Base-by-base conservation (phyloP, 306 rosid species). In the Dicorynia guianensis region DNA sequence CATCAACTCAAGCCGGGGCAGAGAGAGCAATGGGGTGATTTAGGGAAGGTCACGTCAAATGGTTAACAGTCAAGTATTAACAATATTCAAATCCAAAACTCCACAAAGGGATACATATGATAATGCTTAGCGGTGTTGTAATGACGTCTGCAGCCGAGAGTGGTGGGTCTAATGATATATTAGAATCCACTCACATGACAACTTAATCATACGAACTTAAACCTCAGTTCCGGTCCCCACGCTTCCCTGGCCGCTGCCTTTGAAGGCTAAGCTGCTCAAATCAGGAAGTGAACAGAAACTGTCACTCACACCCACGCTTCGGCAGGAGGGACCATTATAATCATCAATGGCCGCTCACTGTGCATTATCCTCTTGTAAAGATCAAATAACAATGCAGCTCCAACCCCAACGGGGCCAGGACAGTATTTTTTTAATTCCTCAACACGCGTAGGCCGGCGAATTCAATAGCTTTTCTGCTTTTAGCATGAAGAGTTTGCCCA, bases 91-190 rank as follows among this genome's bases (percentile, higher is more conserved):
- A 40, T 36, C 35, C 49, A 38, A 13, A 52, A 58, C 50, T 3
- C 30, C 6, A 63, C 34, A 13, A 78, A 63, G 63, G 19, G 20
- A 71, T 11, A 34, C 1, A 36, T 18, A 35, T 43, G 74, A 83
- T 77, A 48, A 75, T 77, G 74, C 47, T 70, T 17, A 52, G 39
- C 62, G 55, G 58, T 63, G 74, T 33, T n/a, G 75, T 64, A 78
- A 81, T 86, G 82, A 86, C 80, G 81, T 10, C 59, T 74, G 76
- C 76, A 18, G 50, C 73, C 83, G 20, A 25, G n/a, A 42, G 39
- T 67, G 84, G 81, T 78, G 83, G 63, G 65, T 60, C 70, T 65
- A 81, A 83, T 86, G 15, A 83, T 83, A 48, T 25, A 8, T 35
- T 76, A 43, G 39, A 81, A 63, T 62, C 80, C 67, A 62, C 55